Conservation (phyloP, 371 early-diverging fungal genomes). For the Amoeboaphelidium protococcarum region DNA sequence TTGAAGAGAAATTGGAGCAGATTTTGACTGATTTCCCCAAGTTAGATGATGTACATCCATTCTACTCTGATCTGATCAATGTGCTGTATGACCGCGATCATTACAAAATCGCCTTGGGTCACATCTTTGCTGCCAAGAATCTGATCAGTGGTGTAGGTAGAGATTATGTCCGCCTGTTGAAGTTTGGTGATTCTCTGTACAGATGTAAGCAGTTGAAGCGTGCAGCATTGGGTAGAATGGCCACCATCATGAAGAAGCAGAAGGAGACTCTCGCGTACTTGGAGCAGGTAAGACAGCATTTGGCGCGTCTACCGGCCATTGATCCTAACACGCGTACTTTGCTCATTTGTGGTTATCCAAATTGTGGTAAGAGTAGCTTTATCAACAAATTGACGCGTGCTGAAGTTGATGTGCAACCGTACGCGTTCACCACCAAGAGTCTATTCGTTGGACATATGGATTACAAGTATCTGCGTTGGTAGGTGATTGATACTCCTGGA, state of each 20-base stretch:
- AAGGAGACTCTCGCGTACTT: conserved; percentile 93
- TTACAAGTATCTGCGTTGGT: conserved; percentile 98
- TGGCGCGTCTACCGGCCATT: conserved; percentile 89
- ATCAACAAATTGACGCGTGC: conserved; percentile 99
- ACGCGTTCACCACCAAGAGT: conserved; percentile 99
- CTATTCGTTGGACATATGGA: conserved; percentile 99
- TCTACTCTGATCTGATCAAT: conserved; percentile 99
- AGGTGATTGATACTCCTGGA: conserved; percentile 99
- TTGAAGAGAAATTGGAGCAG: conserved; percentile 77
- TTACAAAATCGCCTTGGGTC: conserved; percentile 98
- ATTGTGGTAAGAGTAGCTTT: conserved; percentile 99
- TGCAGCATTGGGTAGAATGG: conserved; percentile 98
- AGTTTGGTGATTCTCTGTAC: conserved; percentile 98
- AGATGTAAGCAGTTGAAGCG: conserved; percentile 98
- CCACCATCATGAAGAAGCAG: conserved; percentile 97
- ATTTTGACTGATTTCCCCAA: conserved; percentile 96
- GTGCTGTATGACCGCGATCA: conserved; percentile 99
- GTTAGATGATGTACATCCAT: conserved; percentile 98
- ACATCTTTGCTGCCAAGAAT: conserved; percentile 91
- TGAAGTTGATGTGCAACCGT: conserved; percentile 99
- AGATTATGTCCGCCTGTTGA: conserved; percentile 91
- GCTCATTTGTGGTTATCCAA: conserved; percentile 98
- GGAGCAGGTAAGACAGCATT: conserved; percentile 98
- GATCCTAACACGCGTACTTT: conserved; percentile 97
- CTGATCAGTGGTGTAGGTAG: conserved; percentile 87